Percentiles rank a stretch among this genome's conserved stretches.
These are phyloP conservation scores for Ascomycota sp. DNA, from an alignment of 2,329 filamentous ascomycete genomes.

Conservation along the genomic window DNA sequence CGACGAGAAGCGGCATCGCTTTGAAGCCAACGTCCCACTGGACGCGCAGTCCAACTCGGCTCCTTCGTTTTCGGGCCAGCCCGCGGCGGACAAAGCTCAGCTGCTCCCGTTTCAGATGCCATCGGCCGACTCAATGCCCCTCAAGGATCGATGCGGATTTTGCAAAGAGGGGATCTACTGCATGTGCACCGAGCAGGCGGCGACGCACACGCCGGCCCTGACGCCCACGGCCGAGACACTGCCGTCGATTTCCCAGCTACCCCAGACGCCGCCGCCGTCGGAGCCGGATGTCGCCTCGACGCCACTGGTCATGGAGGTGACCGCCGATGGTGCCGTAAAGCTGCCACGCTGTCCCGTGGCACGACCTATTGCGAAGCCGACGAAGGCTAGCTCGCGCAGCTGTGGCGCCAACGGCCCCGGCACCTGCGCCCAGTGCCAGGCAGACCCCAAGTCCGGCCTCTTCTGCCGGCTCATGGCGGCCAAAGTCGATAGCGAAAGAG, in stretches of 20 bases:
- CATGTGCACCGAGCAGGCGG: slow-evolving; percentile 47
- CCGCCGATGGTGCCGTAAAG: slow-evolving; percentile 39
- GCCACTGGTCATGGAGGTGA: slow-evolving; percentile 35
- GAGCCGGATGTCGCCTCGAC: slow-evolving; percentile 37
- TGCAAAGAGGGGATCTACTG: slow-evolving; percentile 68
- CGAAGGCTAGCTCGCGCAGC: slow-evolving; percentile 12
- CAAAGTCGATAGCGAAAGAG: slow-evolving; percentile 26
- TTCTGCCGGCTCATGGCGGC: slow-evolving; percentile 70
- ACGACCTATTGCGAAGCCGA: slow-evolving; percentile 8
- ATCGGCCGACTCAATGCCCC: slow-evolving; percentile 17
- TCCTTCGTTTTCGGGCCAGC: slow-evolving; percentile 33
- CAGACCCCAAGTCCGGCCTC: slow-evolving; percentile 59
- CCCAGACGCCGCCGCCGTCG: slow-evolving; percentile 35
- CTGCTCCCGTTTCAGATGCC: slow-evolving; percentile 16
- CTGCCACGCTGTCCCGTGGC: slow-evolving; percentile 22
- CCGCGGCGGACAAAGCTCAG: neutral
- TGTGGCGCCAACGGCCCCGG: slow-evolving; percentile 53
- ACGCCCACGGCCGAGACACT: slow-evolving; percentile 17
- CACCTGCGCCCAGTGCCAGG: slow-evolving; percentile 57
- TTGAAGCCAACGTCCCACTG: slow-evolving; percentile 20
- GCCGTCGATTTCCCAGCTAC: slow-evolving; percentile 23
- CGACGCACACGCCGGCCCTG: slow-evolving; percentile 18
- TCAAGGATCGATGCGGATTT: slow-evolving; percentile 59
- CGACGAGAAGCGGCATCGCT: slow-evolving; percentile 34
- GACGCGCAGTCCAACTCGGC: slow-evolving; percentile 58